Conservation (phyloP, 2,329 filamentous ascomycete species). For the Arachnomyces sp. region DNA sequence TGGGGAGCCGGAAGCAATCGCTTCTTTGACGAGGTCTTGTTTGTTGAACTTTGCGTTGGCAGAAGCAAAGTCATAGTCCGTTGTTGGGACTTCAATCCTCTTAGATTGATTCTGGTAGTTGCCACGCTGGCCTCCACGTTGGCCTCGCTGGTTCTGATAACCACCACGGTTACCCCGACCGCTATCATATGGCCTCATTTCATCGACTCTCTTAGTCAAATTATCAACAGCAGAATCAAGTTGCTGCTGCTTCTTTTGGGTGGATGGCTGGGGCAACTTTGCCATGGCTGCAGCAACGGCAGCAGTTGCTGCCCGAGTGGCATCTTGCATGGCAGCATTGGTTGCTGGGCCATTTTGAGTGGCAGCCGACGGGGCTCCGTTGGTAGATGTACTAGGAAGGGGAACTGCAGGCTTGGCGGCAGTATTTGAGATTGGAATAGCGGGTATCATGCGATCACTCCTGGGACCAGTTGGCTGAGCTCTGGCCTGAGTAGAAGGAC, state of each 20-base stretch:
- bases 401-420: constrained; percentile 25
- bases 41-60: constrained; percentile 87
- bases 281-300: constrained; percentile 46
- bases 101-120: constrained; percentile 39
- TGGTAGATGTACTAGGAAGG: constrained; percentile 17
- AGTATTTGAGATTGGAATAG: constrained; percentile 36
- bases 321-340: constrained; percentile 37
- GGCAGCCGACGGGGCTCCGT: constrained; percentile 21
- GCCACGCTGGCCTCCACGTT: constrained; percentile 38
- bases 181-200: constrained; percentile 36
- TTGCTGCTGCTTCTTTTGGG: constrained; percentile 26
- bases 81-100: constrained; percentile 80
- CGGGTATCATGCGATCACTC: constrained; percentile 36
- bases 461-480: constrained; percentile 23
- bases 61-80: constrained; percentile 85
- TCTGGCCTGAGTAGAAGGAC: constrained; percentile 9
- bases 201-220: constrained; percentile 37
- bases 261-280: constrained; percentile 36
- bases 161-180: constrained; percentile 30
- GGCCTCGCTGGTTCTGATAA: constrained; percentile 36
- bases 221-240: constrained; percentile 30
- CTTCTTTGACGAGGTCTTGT: constrained; percentile 79
- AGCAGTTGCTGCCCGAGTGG: constrained; percentile 41
- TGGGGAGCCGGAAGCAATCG: constrained; percentile 68
- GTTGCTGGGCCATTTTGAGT: constrained; percentile 15